Percentiles rank a stretch among this genome's conserved stretches.
These are phyloP conservation scores for Larix kaempferi DNA, from an alignment of 75 land plant genomes.

Conservation along the genomic window DNA sequence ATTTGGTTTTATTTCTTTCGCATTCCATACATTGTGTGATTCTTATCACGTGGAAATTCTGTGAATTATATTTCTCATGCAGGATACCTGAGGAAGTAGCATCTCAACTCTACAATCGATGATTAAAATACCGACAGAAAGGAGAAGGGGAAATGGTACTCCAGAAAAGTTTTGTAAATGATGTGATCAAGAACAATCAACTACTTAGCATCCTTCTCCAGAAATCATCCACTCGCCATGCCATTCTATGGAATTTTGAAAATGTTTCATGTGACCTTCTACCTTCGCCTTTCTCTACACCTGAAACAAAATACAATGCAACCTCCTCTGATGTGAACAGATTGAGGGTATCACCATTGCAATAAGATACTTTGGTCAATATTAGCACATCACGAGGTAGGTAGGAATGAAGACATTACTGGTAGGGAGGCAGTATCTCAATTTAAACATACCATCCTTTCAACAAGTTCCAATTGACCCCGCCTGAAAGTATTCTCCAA, in stretches of 20 bases:
- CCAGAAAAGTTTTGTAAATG: conserved; percentile 66
- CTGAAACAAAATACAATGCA: not conserved
- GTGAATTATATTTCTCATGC: too few relatives aligned
- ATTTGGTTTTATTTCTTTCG: too few relatives aligned
- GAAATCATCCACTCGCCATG: conserved; percentile 47
- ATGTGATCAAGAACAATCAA: conserved; percentile 63
- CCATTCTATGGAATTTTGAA: conserved; percentile 49
- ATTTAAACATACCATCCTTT: too few relatives aligned
- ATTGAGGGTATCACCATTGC: not conserved
- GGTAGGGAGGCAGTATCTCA: too few relatives aligned
- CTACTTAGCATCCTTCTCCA: conserved; percentile 54
- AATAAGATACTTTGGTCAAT: not conserved
- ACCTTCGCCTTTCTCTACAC: conserved; percentile 11
- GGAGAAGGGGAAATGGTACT: conserved; percentile 74
- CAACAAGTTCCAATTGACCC: conserved; percentile 57
- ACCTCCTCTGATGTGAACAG: not conserved
- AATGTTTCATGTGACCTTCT: conserved; percentile 8
- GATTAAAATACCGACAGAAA: conserved; percentile 61
- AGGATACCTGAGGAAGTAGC: conserved; percentile 33
- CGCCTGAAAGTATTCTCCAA: conserved; percentile 61
- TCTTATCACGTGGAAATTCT: too few relatives aligned
- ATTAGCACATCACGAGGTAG: not conserved
- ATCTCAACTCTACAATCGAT: conserved; percentile 58
- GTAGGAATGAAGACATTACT: not conserved
- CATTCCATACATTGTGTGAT: too few relatives aligned